A percentile compares a stretch with the other conserved stretches of the same genome.
Conservation (phyloP, 2,329 filamentous ascomycete species). For the Calonectria multiphialidica region DNA sequence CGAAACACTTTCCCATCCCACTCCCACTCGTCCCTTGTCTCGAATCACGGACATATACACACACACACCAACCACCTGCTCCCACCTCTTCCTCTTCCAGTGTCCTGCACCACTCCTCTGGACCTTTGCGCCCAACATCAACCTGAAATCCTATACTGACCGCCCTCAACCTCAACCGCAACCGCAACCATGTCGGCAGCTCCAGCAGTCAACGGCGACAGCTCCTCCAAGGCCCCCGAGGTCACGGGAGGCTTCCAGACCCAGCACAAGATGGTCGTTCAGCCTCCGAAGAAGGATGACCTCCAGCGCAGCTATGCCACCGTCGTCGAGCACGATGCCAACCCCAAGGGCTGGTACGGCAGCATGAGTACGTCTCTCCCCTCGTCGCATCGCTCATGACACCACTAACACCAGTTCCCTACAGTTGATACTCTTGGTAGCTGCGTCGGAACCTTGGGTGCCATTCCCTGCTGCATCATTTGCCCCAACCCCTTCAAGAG, state of each 20-base stretch:
- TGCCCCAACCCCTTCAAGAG: slow-evolving; percentile 97
- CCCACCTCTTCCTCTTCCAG: not conserved
- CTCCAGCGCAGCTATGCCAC: slow-evolving; percentile 85
- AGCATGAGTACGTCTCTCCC: slow-evolving; percentile 76
- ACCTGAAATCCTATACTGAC: not conserved
- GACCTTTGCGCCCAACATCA: not conserved
- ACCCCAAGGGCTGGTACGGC: slow-evolving; percentile 89
- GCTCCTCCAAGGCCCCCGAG: slow-evolving; percentile 46
- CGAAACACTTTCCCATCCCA: not conserved
- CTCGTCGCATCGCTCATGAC: not conserved
- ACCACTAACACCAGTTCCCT: slow-evolving; percentile 15
- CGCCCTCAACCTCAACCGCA: not conserved
- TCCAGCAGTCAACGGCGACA: slow-evolving; percentile 43
- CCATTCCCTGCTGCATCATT: slow-evolving; percentile 89
- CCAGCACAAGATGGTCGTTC: slow-evolving; percentile 74
- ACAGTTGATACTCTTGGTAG: slow-evolving; percentile 80
- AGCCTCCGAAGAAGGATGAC: slow-evolving; percentile 85
- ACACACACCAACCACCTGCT: not conserved
- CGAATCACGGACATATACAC: not conserved
- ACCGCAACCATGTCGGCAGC: slow-evolving; percentile 7
- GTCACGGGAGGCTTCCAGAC: slow-evolving; percentile 59
- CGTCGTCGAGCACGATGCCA: slow-evolving; percentile 73
- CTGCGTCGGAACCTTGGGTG: slow-evolving; percentile 82
- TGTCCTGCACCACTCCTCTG: not conserved
- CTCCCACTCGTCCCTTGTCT: not conserved